phyloP scores from a whole-genome alignment of 192 early-diverging fungal species.

The Umbelopsis ramanniana region DNA sequence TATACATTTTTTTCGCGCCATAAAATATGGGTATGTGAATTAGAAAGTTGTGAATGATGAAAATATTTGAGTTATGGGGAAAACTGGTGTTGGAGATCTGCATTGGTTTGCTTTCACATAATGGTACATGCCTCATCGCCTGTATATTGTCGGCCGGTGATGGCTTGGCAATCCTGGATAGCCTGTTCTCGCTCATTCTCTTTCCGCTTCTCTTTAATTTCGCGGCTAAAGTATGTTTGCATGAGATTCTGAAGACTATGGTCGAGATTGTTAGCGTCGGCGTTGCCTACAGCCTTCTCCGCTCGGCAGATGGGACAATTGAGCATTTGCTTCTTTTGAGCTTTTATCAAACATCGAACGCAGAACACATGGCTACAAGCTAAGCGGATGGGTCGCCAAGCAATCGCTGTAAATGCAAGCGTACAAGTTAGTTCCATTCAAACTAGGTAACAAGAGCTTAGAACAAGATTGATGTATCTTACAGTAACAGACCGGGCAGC shows the following conservation, averaged over 20 bases:
- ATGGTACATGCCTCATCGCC: constrained; percentile 4
- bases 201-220: constrained; percentile 71
- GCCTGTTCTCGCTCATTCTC: constrained; percentile 69
- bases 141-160: constrained; percentile 48
- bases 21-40: too few species aligned
- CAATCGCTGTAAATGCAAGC: constrained; percentile 50
- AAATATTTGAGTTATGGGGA: too few species aligned
- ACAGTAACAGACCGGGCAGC: constrained; percentile 80
- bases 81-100: too few species aligned
- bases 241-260: constrained; percentile 69
- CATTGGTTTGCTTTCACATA: background rate
- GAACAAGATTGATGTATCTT: constrained; percentile 32
- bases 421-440: background rate
- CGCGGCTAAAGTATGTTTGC: constrained; percentile 78
- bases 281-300: constrained; percentile 61
- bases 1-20: too few species aligned
- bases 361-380: constrained; percentile 80
- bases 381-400: constrained; percentile 80
- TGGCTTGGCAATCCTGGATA: constrained; percentile 54
- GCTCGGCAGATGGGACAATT: constrained; percentile 80
- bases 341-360: constrained; percentile 79
- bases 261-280: constrained; percentile 65
- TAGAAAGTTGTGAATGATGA: too few species aligned
- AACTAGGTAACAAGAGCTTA: background rate
- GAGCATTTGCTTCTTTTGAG: constrained; percentile 60